phyloP scores from a whole-genome alignment of 2,329 filamentous ascomycete species.

The Epicoccum nigrum region DNA sequence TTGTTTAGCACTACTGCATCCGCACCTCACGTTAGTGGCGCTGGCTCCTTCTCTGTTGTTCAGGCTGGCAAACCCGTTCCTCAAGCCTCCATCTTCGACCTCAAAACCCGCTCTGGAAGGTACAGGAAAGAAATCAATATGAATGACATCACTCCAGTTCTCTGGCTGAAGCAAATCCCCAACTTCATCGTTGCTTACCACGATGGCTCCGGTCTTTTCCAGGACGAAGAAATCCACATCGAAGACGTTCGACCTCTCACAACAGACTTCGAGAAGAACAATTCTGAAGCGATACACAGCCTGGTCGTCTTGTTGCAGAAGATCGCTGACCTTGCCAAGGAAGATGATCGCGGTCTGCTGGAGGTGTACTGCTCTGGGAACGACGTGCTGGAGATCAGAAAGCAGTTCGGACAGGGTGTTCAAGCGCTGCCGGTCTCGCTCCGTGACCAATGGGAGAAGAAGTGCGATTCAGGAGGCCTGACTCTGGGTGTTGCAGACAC shows the following conservation, averaged over 20 bases:
- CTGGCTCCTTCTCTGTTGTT: constrained; percentile 24
- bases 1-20: constrained; percentile 19
- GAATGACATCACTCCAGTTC: constrained; percentile 50
- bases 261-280: constrained; percentile 51
- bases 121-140: constrained; percentile 46
- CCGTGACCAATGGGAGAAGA: constrained; percentile 19
- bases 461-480: neutral
- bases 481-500: neutral
- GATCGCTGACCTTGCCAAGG: constrained; percentile 31
- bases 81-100: constrained; percentile 57
- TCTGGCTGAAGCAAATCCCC: constrained; percentile 60
- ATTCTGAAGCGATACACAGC: constrained; percentile 37
- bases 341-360: constrained; percentile 23
- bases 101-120: constrained; percentile 57
- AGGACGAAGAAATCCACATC: constrained; percentile 46
- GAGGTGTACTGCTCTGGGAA: constrained; percentile 44
- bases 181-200: constrained; percentile 62
- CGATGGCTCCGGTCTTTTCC: constrained; percentile 50
- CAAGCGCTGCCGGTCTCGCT: constrained; percentile 29
- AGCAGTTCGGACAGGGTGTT: constrained; percentile 31
- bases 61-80: constrained; percentile 38
- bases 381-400: constrained; percentile 45
- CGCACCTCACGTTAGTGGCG: too few species aligned
- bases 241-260: constrained; percentile 48
- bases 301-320: constrained; percentile 40